phyloP scores from a whole-genome alignment of 139 green algal genomes.

The Chlamydomonas incerta region DNA sequence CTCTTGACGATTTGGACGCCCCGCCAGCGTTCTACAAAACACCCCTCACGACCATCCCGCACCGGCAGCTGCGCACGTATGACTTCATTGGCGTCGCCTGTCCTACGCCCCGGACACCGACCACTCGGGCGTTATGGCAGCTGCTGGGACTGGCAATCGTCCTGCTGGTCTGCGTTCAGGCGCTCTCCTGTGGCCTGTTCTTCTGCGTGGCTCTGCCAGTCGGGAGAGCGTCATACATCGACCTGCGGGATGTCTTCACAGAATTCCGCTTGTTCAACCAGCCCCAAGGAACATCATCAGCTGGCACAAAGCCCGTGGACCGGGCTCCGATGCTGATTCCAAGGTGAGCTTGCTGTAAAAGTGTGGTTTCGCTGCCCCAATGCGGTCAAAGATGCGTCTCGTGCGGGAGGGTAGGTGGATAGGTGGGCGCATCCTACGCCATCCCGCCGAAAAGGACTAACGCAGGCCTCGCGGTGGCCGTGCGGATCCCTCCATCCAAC shows the following conservation, averaged over 20 bases:
- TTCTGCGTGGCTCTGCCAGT: constrained; percentile 63
- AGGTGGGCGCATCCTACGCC: background rate
- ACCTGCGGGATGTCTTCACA: constrained; percentile 63
- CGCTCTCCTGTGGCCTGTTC: constrained; percentile 70
- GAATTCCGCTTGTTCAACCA: constrained; percentile 44
- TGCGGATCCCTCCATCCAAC: background rate
- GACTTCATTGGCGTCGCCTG: constrained; percentile 24
- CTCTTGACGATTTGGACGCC: background rate
- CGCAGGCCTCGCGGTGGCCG: no score
- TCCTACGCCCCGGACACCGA: background rate
- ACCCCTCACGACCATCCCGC: constrained; percentile 5
- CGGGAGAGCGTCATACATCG: constrained; percentile 50
- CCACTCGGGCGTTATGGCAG: constrained; percentile 5
- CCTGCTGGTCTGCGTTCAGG: constrained; percentile 59
- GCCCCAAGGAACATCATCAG: background rate
- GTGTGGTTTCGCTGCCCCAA: no score
- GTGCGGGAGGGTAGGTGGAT: no score
- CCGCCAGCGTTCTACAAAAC: background rate
- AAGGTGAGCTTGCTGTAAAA: background rate
- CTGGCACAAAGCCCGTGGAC: background rate
- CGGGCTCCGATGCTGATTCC: constrained; percentile 81
- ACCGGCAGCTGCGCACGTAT: constrained; percentile 2
- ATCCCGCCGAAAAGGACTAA: no score
- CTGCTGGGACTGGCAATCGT: constrained; percentile 32
- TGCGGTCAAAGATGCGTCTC: no score